Evolutionary conservation across 2,329 filamentous ascomycete species (phyloP), one percentile per base, ranked within the genome.

Genomic region (Epichloe festucae): DNA sequence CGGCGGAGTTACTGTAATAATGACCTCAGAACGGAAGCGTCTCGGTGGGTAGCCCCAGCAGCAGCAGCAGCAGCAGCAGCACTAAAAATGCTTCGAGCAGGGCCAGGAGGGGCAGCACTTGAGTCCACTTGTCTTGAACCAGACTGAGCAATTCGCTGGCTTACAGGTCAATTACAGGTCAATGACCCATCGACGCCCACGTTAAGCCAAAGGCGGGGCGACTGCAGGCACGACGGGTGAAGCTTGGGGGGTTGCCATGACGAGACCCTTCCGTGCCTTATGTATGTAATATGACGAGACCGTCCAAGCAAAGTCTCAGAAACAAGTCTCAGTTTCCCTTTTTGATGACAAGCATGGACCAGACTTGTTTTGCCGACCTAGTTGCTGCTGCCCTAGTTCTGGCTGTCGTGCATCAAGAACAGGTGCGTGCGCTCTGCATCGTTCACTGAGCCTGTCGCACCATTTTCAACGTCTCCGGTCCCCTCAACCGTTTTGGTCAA

Each of bases 1-100:
- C 35, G 50, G 55, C 35, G 50, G 55, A 49, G 46, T 52, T 53
- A 56, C 31, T 31, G 31, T 31, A 31, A 42, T 53, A 52, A 56
- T 56, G 54, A 51, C 54, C 51, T 49, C 51, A 46, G 51, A 49
- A 46, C 41, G 46, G 47, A 23, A 21, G 35, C 19, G 46, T 45
- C 41, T 46, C 42, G 19, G 42, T 27, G 34, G 39, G 36, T 39
- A 17, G 40, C 12, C 34, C 46, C 46, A 27, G 27, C 36, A 42
- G 40, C 15, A 43, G 40, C 40, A 42, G 27, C 27, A 31, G 19
- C 41, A 27, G 39, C 46, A 19, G 27, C 27, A 43, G 31, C 48
- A 44, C 23, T 14, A 10, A 48, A 48, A 6, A 39, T 39, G 19
- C 46, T 42, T 42, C 7, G 36, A 39, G 36, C 36, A 39, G 14